Conservation (phyloP, 208 protist genomes). For the Trypanosoma brucei region DNA sequence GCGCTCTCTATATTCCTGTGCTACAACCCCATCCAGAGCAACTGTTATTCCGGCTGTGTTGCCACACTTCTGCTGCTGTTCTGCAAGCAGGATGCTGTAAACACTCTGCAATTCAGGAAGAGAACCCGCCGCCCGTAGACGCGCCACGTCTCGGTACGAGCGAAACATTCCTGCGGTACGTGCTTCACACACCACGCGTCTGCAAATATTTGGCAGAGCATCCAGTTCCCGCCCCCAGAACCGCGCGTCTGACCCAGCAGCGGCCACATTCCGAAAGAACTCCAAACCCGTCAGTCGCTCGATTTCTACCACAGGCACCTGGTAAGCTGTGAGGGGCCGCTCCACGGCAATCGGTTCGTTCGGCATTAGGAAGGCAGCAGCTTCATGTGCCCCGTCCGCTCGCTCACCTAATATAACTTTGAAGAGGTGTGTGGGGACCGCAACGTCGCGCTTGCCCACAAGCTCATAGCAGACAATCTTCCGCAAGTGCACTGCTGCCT, state of each 20-base stretch:
- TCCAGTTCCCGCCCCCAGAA: background rate
- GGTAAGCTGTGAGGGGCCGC: conserved; percentile 61
- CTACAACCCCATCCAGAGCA: conserved; percentile 3
- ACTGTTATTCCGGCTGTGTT: background rate
- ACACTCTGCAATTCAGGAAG: conserved; percentile 45
- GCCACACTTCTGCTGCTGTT: background rate
- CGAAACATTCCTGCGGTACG: conserved; percentile 38
- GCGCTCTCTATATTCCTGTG: conserved; percentile 24
- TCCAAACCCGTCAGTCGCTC: conserved; percentile 63
- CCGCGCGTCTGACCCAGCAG: background rate
- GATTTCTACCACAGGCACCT: conserved; percentile 50
- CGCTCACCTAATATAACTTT: conserved; percentile 69
- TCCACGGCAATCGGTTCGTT: conserved; percentile 67
- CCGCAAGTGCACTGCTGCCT: background rate
- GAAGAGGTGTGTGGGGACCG: conserved; percentile 83
- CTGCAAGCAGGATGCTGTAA: conserved; percentile 30
- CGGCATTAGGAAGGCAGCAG: conserved; percentile 73
- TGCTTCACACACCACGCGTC: conserved; percentile 40
- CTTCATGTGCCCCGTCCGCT: conserved; percentile 28
- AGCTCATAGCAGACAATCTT: conserved; percentile 62
- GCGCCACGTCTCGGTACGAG: conserved; percentile 51
- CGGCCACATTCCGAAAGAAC: conserved; percentile 58
- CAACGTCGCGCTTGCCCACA: conserved; percentile 48
- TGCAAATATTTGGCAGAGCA: conserved; percentile 51
- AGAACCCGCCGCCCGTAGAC: conserved; percentile 47